phyloP scores from a whole-genome alignment of 305 asterid genomes.

The Fraxinus velutina region DNA sequence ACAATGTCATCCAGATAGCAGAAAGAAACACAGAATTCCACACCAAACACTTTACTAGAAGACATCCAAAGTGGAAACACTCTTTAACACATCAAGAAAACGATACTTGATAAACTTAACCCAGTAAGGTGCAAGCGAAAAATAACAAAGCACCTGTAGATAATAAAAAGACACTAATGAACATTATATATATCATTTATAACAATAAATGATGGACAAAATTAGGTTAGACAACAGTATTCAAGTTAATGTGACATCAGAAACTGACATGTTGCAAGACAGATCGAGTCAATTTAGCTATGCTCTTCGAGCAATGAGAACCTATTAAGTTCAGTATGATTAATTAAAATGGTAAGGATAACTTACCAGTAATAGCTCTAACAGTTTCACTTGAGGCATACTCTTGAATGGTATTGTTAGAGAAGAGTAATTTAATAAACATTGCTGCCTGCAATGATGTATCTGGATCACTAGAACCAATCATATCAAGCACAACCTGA shows the following conservation, averaged over 20 bases:
- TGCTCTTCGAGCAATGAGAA: background rate
- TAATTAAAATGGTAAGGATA: constrained; percentile 12
- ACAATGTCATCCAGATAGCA: background rate
- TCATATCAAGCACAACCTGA: constrained; percentile 92
- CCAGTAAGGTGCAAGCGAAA: background rate
- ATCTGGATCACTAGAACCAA: constrained; percentile 88
- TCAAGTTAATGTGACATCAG: background rate
- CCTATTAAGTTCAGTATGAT: background rate
- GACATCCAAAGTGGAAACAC: background rate
- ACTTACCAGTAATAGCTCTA: constrained; percentile 91
- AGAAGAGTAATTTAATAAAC: constrained; percentile 90
- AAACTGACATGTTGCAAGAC: constrained; percentile 5
- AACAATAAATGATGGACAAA: background rate
- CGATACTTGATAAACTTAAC: background rate
- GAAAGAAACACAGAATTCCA: background rate
- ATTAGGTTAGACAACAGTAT: background rate
- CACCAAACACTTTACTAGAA: background rate
- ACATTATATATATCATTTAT: background rate
- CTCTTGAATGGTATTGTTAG: constrained; percentile 95
- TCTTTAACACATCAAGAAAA: background rate
- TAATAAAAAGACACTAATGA: background rate
- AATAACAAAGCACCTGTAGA: background rate
- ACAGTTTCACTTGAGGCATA: constrained; percentile 99
- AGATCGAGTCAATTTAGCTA: background rate
- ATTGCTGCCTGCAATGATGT: constrained; percentile 97